phyloP scores from a whole-genome alignment of 495 filamentous ascomycete genomes.

The Zalerion maritima region DNA sequence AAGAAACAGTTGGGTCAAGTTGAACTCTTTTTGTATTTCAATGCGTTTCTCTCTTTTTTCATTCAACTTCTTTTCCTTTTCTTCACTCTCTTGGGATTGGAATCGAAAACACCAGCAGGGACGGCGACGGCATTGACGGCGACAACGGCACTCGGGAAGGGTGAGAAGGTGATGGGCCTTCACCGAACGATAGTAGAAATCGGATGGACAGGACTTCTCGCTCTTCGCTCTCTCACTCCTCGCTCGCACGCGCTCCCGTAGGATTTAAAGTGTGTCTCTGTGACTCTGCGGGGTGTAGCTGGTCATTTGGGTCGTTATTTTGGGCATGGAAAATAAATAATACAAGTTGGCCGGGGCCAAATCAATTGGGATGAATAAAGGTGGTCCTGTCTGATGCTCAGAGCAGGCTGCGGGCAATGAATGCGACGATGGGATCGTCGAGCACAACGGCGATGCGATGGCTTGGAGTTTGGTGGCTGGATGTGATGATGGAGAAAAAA shows the following conservation, averaged over 20 bases:
- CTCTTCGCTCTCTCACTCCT: conserved; percentile 13
- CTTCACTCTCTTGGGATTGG: conserved; percentile 12
- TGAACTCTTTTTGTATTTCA: too few species aligned
- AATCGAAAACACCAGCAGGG: conserved; percentile 15
- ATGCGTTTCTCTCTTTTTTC: too few species aligned
- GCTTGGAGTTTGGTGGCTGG: too few species aligned
- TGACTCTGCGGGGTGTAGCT: conserved; percentile 31
- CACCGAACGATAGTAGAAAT: conserved; percentile 38
- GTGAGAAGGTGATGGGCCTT: conserved; percentile 16
- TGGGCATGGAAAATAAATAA: conserved; percentile 45
- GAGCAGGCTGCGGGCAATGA: too few species aligned
- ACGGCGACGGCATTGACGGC: conserved; percentile 18
- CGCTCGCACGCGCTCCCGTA: conserved; percentile 38
- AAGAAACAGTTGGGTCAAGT: too few species aligned
- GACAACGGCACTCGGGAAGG: conserved; percentile 17
- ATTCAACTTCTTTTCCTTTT: conserved; percentile 16
- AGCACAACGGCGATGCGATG: too few species aligned
- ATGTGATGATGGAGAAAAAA: too few species aligned
- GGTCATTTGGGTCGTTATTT: conserved; percentile 42
- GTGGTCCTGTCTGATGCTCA: too few species aligned
- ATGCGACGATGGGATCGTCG: too few species aligned
- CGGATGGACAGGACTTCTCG: conserved; percentile 15
- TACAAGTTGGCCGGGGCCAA: too few species aligned
- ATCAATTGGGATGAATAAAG: too few species aligned
- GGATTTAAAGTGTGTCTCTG: conserved; percentile 47